phyloP scores from a whole-genome alignment of 2,329 filamentous ascomycete genomes.

The Epichloe amarillans region DNA sequence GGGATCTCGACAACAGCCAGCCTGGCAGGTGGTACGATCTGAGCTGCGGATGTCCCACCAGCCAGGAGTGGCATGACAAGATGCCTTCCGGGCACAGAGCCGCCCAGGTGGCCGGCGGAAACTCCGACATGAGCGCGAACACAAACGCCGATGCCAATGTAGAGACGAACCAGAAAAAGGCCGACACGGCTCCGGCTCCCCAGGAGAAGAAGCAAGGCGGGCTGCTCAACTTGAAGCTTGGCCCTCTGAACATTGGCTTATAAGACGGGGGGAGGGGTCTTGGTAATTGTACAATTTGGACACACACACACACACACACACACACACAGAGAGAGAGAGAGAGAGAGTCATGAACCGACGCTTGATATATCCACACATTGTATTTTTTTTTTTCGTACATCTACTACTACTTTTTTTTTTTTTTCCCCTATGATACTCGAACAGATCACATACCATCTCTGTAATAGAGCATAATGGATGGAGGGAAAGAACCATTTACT shows the following conservation, averaged over 20 bases:
- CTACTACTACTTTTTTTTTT: no score
- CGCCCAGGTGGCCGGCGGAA: background rate
- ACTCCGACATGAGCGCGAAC: no score
- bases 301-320: no score
- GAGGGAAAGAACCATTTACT: no score
- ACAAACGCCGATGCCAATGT: background rate
- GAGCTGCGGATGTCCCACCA: conserved; percentile 21
- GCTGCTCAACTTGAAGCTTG: conserved; percentile 1
- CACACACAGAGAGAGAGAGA: no score
- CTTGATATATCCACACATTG: background rate
- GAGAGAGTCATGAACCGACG: background rate
- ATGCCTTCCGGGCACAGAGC: background rate
- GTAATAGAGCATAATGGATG: no score
- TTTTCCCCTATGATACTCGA: no score
- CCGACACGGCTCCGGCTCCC: background rate
- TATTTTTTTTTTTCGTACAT: background rate
- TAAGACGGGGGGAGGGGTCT: background rate
- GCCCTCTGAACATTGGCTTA: background rate
- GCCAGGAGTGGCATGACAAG: conserved; percentile 7
- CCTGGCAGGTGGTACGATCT: conserved; percentile 23
- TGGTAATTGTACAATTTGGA: background rate
- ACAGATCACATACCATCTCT: no score
- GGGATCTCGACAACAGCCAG: conserved; percentile 16
- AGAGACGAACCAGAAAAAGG: background rate
- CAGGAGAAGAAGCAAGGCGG: background rate